Percentiles rank a stretch among this genome's conserved stretches.
Evolutionary conservation across 371 early-diverging fungal genomes (phyloP).

Genomic region (Sporodiniella umbellata): DNA sequence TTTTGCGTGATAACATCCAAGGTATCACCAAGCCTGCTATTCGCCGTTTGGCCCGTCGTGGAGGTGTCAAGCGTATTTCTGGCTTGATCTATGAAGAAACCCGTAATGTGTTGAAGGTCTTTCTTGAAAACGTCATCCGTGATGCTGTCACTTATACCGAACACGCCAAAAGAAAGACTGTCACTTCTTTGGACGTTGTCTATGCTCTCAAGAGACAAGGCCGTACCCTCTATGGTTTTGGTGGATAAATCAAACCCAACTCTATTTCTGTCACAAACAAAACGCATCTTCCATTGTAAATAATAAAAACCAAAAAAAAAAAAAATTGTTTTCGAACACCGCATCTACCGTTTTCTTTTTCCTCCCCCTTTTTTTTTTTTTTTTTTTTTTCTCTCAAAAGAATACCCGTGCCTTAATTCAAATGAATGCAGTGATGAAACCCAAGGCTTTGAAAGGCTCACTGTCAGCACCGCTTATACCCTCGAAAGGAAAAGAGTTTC

Average conservation of each 20-base stretch:
- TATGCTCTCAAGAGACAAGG: slow-evolving; percentile 99
- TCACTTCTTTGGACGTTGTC: slow-evolving; percentile 79
- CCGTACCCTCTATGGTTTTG: slow-evolving; percentile 80
- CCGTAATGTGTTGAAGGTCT: slow-evolving; percentile 94
- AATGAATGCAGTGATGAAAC: too few relatives aligned
- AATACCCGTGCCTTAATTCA: too few relatives aligned
- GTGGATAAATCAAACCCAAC: slow-evolving; percentile 10
- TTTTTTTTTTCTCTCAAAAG: too few relatives aligned
- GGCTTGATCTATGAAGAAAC: slow-evolving; percentile 99
- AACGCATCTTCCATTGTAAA: not conserved
- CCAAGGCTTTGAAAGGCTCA: too few relatives aligned
- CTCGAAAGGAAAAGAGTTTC: not conserved
- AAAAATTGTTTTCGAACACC: not conserved
- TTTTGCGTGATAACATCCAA: slow-evolving; percentile 97
- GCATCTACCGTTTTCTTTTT: too few relatives aligned
- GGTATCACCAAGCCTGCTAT: slow-evolving; percentile 99
- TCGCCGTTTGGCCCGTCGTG: slow-evolving; percentile 99
- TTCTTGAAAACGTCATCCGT: slow-evolving; percentile 97
- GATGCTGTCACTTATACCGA: slow-evolving; percentile 99
- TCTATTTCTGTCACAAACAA: not conserved
- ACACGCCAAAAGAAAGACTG: slow-evolving; percentile 99
- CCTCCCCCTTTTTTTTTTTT: too few relatives aligned
- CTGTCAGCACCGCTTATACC: not conserved
- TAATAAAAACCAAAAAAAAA: not conserved
- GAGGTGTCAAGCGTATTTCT: slow-evolving; percentile 99